Evolutionary conservation across 306 rosid genomes (phyloP).

Genomic region (Canavalia gladiata): DNA sequence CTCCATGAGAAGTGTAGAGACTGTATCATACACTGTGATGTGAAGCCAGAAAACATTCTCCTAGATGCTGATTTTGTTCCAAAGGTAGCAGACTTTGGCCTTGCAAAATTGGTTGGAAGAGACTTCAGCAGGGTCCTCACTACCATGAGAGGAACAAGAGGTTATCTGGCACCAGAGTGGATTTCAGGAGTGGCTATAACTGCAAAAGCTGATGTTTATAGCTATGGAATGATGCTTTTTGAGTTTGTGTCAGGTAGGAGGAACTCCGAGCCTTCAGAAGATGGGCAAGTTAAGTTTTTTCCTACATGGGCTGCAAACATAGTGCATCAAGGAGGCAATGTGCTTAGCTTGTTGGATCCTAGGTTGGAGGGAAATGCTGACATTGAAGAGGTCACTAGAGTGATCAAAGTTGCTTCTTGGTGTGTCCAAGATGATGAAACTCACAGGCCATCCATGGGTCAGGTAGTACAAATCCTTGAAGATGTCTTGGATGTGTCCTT

Average conservation of each 20-base stretch:
- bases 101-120: constrained; percentile 88
- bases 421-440: constrained; percentile 83
- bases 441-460: constrained; percentile 83
- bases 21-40: constrained; percentile 92
- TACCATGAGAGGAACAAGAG: constrained; percentile 95
- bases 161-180: constrained; percentile 96
- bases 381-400: constrained; percentile 57
- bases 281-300: constrained; percentile 67
- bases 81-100: constrained; percentile 90
- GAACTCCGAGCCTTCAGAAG: constrained; percentile 73
- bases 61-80: constrained; percentile 73
- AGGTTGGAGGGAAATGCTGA: constrained; percentile 65
- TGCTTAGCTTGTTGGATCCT: constrained; percentile 64
- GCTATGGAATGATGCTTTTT: constrained; percentile 95
- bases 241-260: constrained; percentile 83
- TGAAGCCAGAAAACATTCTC: constrained; percentile 95
- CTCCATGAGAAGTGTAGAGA: constrained; percentile 91
- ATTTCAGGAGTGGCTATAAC: constrained; percentile 86
- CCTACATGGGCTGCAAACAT: constrained; percentile 66
- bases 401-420: constrained; percentile 84
- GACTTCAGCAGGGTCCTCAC: constrained; percentile 91
- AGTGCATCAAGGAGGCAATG: constrained; percentile 57
- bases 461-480: constrained; percentile 85
- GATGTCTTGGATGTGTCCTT: constrained; percentile 61
- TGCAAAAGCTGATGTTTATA: constrained; percentile 88